A percentile compares a stretch with the other conserved stretches of the same genome.
Conservation (phyloP, 306 rosid genomes). For the Sesbania bispinosa region DNA sequence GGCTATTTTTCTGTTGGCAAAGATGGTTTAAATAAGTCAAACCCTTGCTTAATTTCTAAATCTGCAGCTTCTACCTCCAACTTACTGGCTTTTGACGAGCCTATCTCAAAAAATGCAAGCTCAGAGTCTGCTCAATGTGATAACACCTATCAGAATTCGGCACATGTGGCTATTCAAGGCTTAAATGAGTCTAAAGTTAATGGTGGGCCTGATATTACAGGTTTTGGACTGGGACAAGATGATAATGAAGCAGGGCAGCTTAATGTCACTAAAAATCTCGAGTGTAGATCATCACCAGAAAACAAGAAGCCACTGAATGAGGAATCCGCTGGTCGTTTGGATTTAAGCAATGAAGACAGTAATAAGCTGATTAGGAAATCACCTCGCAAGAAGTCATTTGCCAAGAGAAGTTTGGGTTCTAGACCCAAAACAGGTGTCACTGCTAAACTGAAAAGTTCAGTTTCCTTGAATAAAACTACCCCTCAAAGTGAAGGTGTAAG, state of each 20-base stretch:
- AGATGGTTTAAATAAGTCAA: conserved; percentile 27
- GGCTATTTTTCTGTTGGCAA: conserved; percentile 25
- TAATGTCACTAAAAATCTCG: conserved; percentile 26
- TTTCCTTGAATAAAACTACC: conserved; percentile 33
- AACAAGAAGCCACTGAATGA: conserved; percentile 27
- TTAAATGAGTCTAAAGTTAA: conserved; percentile 24
- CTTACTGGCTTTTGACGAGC: conserved; percentile 31
- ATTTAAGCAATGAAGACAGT: conserved; percentile 34
- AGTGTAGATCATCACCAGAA: conserved; percentile 33
- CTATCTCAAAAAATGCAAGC: conserved; percentile 20
- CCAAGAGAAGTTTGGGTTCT: conserved; percentile 65
- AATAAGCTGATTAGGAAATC: conserved; percentile 29
- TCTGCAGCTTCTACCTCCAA: conserved; percentile 21
- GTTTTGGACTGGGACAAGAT: conserved; percentile 31
- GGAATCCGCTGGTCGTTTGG: conserved; percentile 31
- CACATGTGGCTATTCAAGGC: conserved; percentile 26
- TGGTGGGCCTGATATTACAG: conserved; percentile 31
- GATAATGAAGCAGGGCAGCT: conserved; percentile 31
- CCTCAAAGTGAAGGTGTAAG: conserved; percentile 20
- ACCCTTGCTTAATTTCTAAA: conserved; percentile 8
- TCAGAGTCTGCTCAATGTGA: conserved; percentile 30
- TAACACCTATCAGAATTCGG: conserved; percentile 28
- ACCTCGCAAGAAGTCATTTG: conserved; percentile 39
- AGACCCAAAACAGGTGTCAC: conserved; percentile 43
- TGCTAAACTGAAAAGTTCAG: conserved; percentile 41